These are phyloP conservation scores for Ilex aquifolium DNA, from an alignment of 257 asterid species.

Conservation along the genomic window DNA sequence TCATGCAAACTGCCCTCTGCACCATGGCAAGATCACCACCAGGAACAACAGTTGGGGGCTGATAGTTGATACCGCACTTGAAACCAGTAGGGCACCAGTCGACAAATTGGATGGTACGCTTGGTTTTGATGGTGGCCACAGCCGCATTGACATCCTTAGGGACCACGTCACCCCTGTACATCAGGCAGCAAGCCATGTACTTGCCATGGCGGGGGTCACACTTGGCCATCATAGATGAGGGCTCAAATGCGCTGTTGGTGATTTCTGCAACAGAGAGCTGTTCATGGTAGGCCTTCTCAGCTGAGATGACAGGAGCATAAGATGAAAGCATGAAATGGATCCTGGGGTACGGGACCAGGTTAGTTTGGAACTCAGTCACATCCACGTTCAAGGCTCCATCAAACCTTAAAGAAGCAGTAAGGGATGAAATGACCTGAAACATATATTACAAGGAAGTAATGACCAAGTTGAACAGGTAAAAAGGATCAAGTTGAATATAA, in stretches of 20 bases:
- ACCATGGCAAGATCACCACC: constrained; percentile 91
- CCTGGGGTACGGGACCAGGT: constrained; percentile 7
- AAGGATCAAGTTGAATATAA: no score
- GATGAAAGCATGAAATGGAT: no score
- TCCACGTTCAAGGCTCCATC: constrained; percentile 94
- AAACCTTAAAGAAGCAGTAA: constrained; percentile 77
- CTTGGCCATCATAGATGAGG: no score
- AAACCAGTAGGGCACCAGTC: constrained; percentile 35
- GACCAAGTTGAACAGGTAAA: no score
- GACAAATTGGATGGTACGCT: constrained; percentile 79
- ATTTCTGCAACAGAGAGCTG: no score
- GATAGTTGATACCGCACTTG: constrained; percentile 86
- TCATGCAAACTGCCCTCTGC: constrained; percentile 92
- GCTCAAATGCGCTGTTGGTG: no score
- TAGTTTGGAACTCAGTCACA: constrained; percentile 86
- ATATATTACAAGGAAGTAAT: no score
- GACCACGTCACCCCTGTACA: constrained; percentile 92
- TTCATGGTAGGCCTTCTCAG: no score
- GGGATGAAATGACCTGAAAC: constrained; percentile 50
- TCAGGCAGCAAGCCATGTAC: constrained; percentile 89
- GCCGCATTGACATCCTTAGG: constrained; percentile 97
- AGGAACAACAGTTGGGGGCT: constrained; percentile 87
- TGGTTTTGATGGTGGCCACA: constrained; percentile 81
- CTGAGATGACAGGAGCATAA: no score
- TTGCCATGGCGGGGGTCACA: no score